These are phyloP conservation scores for Sporobolomyces roseus DNA, from an alignment of 768 basidiomycete species.

Conservation along the genomic window DNA sequence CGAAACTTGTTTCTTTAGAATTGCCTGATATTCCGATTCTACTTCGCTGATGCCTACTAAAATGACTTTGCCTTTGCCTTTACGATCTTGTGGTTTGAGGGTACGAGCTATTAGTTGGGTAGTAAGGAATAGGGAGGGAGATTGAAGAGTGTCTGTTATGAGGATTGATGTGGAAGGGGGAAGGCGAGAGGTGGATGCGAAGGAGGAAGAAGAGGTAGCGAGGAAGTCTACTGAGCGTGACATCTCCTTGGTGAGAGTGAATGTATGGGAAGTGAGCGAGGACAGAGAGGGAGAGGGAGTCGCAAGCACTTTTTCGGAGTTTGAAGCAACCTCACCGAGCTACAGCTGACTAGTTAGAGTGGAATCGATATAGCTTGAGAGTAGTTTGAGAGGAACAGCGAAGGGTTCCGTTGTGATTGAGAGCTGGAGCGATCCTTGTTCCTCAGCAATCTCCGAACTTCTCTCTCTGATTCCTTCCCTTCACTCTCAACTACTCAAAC, in stretches of 20 bases:
- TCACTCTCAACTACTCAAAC: no score
- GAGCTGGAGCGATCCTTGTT: no score
- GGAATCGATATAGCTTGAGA: no score
- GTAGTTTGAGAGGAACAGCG: no score
- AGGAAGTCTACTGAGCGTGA: slow-evolving; percentile 15
- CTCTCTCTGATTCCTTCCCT: no score
- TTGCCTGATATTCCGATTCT: slow-evolving; percentile 5
- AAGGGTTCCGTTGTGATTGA: no score
- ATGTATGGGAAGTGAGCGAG: no score
- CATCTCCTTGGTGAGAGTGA: slow-evolving; percentile 6
- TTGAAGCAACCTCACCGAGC: no score
- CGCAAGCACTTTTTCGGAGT: no score
- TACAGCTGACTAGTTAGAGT: no score
- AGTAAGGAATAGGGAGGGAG: slow-evolving; percentile 17
- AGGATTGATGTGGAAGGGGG: not conserved
- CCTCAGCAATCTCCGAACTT: no score
- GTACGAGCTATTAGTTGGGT: slow-evolving; percentile 3
- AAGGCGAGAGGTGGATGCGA: not conserved
- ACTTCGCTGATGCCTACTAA: slow-evolving; percentile 22
- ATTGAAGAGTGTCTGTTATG: slow-evolving; percentile 12
- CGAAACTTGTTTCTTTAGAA: slow-evolving; percentile 18
- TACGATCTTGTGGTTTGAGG: not conserved
- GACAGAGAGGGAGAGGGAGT: no score
- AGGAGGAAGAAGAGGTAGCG: not conserved
- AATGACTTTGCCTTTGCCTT: slow-evolving; percentile 5